Percentiles rank a stretch among this genome's conserved stretches.
phyloP scores from a whole-genome alignment of 108 stramenopile species.

The Cyclostephanos tholiformis region DNA sequence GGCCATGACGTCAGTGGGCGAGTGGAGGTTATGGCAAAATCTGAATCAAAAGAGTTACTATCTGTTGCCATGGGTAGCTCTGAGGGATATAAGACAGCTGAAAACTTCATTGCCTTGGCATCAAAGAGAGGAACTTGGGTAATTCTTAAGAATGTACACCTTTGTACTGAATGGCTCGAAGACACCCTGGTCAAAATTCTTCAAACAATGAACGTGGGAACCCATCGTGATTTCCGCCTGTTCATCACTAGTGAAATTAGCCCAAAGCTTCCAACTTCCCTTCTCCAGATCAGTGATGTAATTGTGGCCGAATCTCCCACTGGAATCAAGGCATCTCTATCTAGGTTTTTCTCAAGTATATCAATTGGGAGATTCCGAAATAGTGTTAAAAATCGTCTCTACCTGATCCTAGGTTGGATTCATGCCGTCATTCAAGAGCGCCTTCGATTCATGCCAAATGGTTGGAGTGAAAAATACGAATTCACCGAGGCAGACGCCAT shows the following conservation, averaged over 20 bases:
- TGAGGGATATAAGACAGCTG: slow-evolving; percentile 91
- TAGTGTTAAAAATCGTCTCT: slow-evolving; percentile 82
- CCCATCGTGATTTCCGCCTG: slow-evolving; percentile 84
- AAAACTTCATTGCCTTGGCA: slow-evolving; percentile 73
- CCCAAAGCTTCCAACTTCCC: slow-evolving; percentile 81
- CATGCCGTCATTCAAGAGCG: slow-evolving; percentile 97
- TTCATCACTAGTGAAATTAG: slow-evolving; percentile 94
- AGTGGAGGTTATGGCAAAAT: slow-evolving; percentile 90
- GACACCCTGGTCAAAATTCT: slow-evolving; percentile 94
- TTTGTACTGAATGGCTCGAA: slow-evolving; percentile 97
- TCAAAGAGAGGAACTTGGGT: slow-evolving; percentile 95
- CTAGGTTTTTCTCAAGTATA: slow-evolving; percentile 88
- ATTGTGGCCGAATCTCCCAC: slow-evolving; percentile 94
- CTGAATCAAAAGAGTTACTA: slow-evolving; percentile 69
- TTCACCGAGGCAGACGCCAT: slow-evolving; percentile 95
- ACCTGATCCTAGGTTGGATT: slow-evolving; percentile 91
- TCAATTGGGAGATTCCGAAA: slow-evolving; percentile 63
- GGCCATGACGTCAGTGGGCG: slow-evolving; percentile 97
- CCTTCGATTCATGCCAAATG: slow-evolving; percentile 91
- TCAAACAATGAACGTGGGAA: slow-evolving; percentile 67
- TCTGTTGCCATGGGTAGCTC: slow-evolving; percentile 95
- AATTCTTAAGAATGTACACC: slow-evolving; percentile 95
- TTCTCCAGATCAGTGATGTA: slow-evolving; percentile 75
- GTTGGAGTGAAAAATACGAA: slow-evolving; percentile 95
- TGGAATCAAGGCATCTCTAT: slow-evolving; percentile 90